phyloP scores from a whole-genome alignment of 2,329 filamentous ascomycete species.

The Neofusicoccum sp. region DNA sequence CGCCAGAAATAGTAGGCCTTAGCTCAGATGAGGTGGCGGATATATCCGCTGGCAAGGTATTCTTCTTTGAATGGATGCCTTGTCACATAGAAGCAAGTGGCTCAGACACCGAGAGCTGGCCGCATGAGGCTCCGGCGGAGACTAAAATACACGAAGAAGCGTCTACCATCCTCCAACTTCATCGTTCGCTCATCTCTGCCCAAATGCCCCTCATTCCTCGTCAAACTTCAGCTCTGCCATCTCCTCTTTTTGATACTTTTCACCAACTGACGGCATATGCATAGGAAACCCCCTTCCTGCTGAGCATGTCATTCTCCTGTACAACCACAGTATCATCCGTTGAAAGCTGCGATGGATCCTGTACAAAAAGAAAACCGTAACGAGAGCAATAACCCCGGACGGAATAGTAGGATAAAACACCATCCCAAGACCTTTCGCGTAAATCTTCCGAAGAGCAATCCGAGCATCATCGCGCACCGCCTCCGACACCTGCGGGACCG shows the following conservation, averaged over 20 bases:
- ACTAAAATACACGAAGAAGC: no score
- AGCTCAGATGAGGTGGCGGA: no score
- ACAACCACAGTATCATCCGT: slow-evolving; percentile 37
- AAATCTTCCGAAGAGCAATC: slow-evolving; percentile 33
- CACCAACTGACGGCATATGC: neutral
- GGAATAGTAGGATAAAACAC: slow-evolving; percentile 32
- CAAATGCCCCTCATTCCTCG: neutral
- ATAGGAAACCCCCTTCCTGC: neutral
- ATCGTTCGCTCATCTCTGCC: neutral
- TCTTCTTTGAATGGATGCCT: no score
- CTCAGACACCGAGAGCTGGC: no score
- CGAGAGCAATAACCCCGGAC: slow-evolving; percentile 28
- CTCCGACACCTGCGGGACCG: slow-evolving; percentile 27
- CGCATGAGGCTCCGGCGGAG: no score
- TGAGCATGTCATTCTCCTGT: slow-evolving; percentile 30
- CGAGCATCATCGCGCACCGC: slow-evolving; percentile 21
- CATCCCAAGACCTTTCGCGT: slow-evolving; percentile 33
- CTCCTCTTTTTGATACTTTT: neutral
- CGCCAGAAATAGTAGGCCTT: no score
- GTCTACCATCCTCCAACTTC: neutral
- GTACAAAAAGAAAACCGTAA: slow-evolving; percentile 26
- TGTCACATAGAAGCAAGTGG: no score
- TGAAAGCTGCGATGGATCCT: slow-evolving; percentile 34
- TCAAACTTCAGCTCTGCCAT: neutral
- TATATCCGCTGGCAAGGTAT: no score